Evolutionary conservation across 2,329 filamentous ascomycete species (phyloP).

Genomic region (Fusarium sp.): DNA sequence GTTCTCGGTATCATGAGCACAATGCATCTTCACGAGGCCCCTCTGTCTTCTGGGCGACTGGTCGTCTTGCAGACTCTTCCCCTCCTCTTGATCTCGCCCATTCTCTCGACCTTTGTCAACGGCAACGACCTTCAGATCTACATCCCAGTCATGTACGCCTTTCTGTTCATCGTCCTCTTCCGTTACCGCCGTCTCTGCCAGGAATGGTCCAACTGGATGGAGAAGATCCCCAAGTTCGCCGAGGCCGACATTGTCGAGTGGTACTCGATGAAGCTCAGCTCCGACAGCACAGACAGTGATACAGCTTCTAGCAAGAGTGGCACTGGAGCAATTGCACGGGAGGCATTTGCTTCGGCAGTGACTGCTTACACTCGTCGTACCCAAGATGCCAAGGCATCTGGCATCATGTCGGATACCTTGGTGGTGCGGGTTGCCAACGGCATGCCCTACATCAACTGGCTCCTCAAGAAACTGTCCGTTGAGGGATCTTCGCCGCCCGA

Average conservation of each 20-base stretch:
- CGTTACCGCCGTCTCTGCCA: constrained; percentile 28
- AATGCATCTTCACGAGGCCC: constrained; percentile 29
- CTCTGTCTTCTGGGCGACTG: constrained; percentile 19
- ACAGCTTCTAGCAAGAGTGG: not conserved
- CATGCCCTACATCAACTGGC: constrained; percentile 31
- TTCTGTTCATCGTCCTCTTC: constrained; percentile 9
- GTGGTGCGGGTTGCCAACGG: constrained; percentile 19
- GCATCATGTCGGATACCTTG: constrained; percentile 13
- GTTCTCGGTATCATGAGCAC: constrained; percentile 33
- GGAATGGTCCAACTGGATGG: constrained; percentile 34
- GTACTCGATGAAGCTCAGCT: constrained; percentile 12
- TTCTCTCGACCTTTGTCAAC: constrained; percentile 29
- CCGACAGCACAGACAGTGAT: not conserved
- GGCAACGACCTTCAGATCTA: constrained; percentile 31
- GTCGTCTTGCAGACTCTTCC: constrained; percentile 28
- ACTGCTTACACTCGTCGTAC: constrained; percentile 16
- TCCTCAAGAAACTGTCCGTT: constrained; percentile 23
- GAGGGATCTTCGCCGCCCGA: not conserved
- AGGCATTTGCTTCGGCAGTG: constrained; percentile 14
- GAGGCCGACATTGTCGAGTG: constrained; percentile 29
- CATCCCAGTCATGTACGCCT: constrained; percentile 28
- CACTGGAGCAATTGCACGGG: not conserved
- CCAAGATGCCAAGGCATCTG: constrained; percentile 1
- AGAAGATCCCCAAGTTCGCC: constrained; percentile 23
- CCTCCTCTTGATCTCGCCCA: constrained; percentile 21